phyloP scores from a whole-genome alignment of 2,329 filamentous ascomycete species.

The Hyphodiscus sp. region DNA sequence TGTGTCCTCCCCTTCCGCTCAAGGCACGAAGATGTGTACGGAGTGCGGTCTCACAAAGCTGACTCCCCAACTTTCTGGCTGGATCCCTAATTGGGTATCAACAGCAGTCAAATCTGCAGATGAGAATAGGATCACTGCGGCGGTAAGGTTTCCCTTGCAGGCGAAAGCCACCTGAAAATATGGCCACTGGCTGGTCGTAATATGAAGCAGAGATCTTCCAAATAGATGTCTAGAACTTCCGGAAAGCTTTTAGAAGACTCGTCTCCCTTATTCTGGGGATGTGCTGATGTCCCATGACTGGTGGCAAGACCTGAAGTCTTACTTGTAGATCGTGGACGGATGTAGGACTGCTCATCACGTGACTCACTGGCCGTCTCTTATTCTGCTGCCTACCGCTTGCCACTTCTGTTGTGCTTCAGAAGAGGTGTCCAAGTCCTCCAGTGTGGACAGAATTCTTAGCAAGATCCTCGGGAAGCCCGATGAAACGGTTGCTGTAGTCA shows the following conservation, averaged over 20 bases:
- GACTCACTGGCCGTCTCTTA: background rate
- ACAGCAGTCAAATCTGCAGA: background rate
- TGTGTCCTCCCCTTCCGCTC: no score
- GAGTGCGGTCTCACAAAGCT: background rate
- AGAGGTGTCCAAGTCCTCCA: background rate
- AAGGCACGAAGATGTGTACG: no score
- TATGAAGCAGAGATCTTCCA: background rate
- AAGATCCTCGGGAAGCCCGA: background rate
- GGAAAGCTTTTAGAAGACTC: background rate
- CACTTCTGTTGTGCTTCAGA: background rate
- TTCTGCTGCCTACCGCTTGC: background rate
- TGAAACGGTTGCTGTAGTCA: background rate
- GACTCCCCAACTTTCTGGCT: background rate
- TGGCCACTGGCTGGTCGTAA: no score
- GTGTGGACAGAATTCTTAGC: background rate
- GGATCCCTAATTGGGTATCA: no score
- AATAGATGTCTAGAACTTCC: background rate
- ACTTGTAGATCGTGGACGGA: background rate
- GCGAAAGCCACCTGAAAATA: no score
- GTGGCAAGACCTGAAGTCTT: no score
- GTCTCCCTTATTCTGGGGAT: background rate
- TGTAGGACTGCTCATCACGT: background rate
- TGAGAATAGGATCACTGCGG: background rate
- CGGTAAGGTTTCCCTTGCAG: no score
- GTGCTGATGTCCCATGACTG: background rate